Evolutionary conservation across 371 early-diverging fungal species (phyloP).

Genomic region (Nematocida parisii): DNA sequence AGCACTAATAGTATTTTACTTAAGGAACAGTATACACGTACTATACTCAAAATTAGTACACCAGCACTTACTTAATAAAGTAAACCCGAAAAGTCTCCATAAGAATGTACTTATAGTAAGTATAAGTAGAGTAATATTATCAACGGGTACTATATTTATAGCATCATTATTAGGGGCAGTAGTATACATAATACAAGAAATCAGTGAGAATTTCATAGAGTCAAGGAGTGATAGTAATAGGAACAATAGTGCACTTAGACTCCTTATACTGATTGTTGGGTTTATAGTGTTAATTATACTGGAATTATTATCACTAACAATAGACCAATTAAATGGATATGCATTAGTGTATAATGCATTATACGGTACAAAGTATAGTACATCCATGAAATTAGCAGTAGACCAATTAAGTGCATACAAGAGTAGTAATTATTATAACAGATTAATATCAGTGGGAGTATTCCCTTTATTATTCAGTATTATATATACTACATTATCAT

Average conservation of each 20-base stretch:
- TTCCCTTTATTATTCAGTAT: background rate
- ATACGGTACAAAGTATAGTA: conserved; percentile 2
- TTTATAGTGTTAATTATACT: background rate
- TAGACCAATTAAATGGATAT: background rate
- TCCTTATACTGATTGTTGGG: too few species aligned
- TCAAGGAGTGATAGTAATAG: background rate
- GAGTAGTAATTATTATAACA: background rate
- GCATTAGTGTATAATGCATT: background rate
- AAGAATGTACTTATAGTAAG: background rate
- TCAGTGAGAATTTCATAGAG: background rate
- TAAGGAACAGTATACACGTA: background rate
- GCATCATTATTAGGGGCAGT: background rate
- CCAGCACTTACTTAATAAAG: background rate
- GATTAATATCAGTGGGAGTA: background rate
- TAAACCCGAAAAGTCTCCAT: background rate
- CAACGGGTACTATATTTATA: conserved; percentile 10
- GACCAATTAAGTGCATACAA: background rate
- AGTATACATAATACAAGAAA: background rate
- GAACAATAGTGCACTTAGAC: too few species aligned
- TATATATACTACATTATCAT: background rate
- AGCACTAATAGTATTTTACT: background rate
- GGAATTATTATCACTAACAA: background rate
- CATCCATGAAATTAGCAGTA: background rate
- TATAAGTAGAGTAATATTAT: background rate
- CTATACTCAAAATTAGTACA: background rate